Evolutionary conservation across 148 eudicot species (phyloP).

Genomic region (Chenopodium formosanum): DNA sequence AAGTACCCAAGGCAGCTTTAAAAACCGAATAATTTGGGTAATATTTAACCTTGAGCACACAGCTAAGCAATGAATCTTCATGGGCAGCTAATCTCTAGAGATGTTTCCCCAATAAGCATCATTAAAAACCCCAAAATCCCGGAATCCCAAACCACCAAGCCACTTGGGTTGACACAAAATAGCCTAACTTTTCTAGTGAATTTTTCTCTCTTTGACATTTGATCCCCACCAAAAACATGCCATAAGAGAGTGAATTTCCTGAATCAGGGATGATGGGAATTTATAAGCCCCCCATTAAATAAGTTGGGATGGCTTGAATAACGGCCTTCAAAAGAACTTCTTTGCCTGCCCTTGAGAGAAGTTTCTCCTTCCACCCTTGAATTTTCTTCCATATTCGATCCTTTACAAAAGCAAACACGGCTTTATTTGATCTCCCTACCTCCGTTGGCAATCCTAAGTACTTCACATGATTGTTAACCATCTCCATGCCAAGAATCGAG

Average conservation of each 20-base stretch:
- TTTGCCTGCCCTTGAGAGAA: not conserved
- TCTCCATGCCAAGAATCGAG: not conserved
- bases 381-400: not conserved
- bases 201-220: too few relatives aligned
- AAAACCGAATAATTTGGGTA: not conserved
- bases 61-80: not conserved
- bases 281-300: not conserved
- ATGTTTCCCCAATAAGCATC: too few relatives aligned
- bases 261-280: too few relatives aligned
- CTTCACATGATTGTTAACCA: not conserved
- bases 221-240: too few relatives aligned
- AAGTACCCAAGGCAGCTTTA: not conserved
- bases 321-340: not conserved
- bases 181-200: too few relatives aligned
- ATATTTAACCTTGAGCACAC: not conserved
- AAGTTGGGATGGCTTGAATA: not conserved
- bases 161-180: too few relatives aligned
- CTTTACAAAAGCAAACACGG: not conserved
- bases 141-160: too few relatives aligned
- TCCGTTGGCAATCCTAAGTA: not conserved
- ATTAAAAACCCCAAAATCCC: too few relatives aligned
- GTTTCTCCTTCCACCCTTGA: not conserved
- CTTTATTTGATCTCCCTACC: not conserved
- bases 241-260: too few relatives aligned
- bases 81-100: too few relatives aligned